Percentiles rank a stretch among this genome's conserved stretches.
Evolutionary conservation across 1,139 yeast genomes (phyloP).

Genomic region (Candida mesenterica): DNA sequence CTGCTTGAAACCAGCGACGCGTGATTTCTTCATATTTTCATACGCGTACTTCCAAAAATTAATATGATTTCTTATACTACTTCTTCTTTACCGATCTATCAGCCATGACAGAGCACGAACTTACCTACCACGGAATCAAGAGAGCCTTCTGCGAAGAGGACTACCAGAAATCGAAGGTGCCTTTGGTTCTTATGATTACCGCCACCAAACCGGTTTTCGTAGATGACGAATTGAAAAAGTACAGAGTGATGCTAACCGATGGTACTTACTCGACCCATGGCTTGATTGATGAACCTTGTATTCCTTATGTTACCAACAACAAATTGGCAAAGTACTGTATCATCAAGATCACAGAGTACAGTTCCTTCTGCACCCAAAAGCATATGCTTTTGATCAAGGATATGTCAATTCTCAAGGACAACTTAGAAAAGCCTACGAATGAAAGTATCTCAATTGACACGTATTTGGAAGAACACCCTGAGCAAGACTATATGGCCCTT

Average conservation of each 20-base stretch:
- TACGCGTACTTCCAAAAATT: background rate
- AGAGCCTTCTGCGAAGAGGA: conserved; percentile 8
- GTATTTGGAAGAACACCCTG: conserved; percentile 55
- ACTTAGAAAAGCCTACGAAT: conserved; percentile 37
- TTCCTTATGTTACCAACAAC: conserved; percentile 47
- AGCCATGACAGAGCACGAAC: background rate
- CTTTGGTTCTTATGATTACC: conserved; percentile 47
- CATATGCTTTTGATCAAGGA: conserved; percentile 56
- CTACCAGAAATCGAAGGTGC: conserved; percentile 15
- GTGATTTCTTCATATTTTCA: too few species aligned
- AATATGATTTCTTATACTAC: too few species aligned
- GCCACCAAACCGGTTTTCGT: conserved; percentile 45
- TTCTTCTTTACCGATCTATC: background rate
- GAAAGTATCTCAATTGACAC: conserved; percentile 47
- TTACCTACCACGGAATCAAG: conserved; percentile 1
- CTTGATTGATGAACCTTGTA: conserved; percentile 59
- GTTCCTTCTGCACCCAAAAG: conserved; percentile 49
- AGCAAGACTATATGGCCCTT: conserved; percentile 40
- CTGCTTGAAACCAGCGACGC: too few species aligned
- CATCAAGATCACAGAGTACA: conserved; percentile 40
- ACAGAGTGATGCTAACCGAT: conserved; percentile 61
- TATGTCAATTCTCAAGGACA: conserved; percentile 44
- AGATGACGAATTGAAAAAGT: conserved; percentile 45
- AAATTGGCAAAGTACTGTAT: conserved; percentile 38
- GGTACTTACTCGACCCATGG: conserved; percentile 65